phyloP scores from a whole-genome alignment of 345 rosid genomes.

The Salix exigua region DNA sequence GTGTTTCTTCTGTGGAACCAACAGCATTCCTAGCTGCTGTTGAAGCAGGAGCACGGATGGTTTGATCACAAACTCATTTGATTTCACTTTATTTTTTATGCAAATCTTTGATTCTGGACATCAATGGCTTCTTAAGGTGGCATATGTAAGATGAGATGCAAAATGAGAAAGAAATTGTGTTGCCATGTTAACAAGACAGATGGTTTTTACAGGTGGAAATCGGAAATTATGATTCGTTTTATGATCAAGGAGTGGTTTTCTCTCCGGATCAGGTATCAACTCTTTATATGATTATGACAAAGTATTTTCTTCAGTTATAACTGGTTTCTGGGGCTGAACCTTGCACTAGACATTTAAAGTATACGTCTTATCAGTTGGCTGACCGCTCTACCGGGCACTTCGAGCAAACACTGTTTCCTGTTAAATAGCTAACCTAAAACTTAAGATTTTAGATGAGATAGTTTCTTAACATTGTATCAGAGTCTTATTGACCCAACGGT shows the following conservation, averaged over 20 bases:
- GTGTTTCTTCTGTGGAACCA: constrained; percentile 65
- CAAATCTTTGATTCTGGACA: neutral
- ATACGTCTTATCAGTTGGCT: too few species aligned
- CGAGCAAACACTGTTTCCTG: too few species aligned
- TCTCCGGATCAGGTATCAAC: constrained; percentile 52
- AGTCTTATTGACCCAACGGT: rapidly evolving
- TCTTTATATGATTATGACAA: neutral
- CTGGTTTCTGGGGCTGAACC: neutral
- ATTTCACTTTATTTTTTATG: neutral
- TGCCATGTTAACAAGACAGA: neutral
- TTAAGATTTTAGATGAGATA: too few species aligned
- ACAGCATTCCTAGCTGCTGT: constrained; percentile 45
- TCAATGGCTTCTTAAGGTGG: neutral
- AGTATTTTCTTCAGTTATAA: neutral
- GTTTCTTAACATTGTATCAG: too few species aligned
- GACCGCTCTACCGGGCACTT: too few species aligned
- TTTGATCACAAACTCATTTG: constrained; percentile 14
- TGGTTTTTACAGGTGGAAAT: constrained; percentile 49
- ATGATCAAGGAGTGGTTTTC: constrained; percentile 43
- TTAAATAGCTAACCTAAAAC: too few species aligned
- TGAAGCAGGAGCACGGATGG: constrained; percentile 62
- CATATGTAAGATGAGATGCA: neutral
- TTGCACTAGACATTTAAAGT: neutral
- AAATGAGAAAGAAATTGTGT: neutral
- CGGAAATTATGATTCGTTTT: constrained; percentile 65